Base-by-base conservation (phyloP, 2,329 filamentous ascomycete genomes). In the Stachybotrys chartarum region DNA sequence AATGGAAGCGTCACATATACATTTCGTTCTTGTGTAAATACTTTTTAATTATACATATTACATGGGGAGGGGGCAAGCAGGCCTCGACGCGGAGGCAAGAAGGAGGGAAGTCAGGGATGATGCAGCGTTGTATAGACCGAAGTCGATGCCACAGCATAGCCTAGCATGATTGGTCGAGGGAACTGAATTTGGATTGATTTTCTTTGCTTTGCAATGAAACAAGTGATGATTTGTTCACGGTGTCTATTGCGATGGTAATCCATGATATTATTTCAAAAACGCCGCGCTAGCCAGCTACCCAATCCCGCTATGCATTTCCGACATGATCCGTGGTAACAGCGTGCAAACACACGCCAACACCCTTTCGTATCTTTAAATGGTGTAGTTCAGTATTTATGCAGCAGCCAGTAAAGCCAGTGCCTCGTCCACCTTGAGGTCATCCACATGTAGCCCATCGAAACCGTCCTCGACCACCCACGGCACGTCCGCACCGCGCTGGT, bases 391-490 rank as follows among this genome's bases (percentile, higher is more conserved):
- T 10, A 47, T 47, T 24, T 17, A 47, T 8, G 16, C 45, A n/a
- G 10, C 8, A 7, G 30, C 30, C 48, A 30, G 11, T 12, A 48
- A 17, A 5, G 35, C 24, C 14, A 32, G 42, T 50, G 44, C 39
- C 52, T 58, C 17, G 39, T 53, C 51, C 52, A 32, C 50, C 50
- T 46, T 54, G 24, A 66, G 59, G n/a, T 60, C 65, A 24, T 72
- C 70, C 1, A 78, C 62, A 56, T 93, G 88, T 54, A 96, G 69
- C 0, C 86, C 88, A 59, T 79, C 78, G 65, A 96, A 96, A 0
- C 91, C 92, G 51, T 97, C 92, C 69, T 97, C 91, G 0, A 96
- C 89, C 1, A 80, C 75, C 93, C 93, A 97, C 56, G 84, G 83
- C 63, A 84, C 79, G 2, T 79, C 80, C 55, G 73, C 75, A 42